Evolutionary conservation across 2,329 filamentous ascomycete genomes (phyloP).

Genomic region (Botrytis porri): DNA sequence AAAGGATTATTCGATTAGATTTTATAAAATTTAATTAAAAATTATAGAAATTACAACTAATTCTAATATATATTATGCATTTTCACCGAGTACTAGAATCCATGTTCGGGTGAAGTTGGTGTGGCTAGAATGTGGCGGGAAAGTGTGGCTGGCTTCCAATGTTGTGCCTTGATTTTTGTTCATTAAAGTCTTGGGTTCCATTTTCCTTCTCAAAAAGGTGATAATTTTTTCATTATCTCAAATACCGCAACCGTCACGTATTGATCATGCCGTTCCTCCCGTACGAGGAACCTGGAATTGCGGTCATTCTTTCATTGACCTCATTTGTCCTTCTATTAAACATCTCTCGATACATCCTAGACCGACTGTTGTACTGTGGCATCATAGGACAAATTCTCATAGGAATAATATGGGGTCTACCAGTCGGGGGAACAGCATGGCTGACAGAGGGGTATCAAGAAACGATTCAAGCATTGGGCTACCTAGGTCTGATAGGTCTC

Average conservation of each 20-base stretch:
- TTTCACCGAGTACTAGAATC: too few relatives aligned
- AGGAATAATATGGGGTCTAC: constrained; percentile 67
- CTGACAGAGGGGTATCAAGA: constrained; percentile 52
- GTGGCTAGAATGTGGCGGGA: background rate
- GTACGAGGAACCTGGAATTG: constrained; percentile 62
- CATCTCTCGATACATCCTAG: constrained; percentile 52
- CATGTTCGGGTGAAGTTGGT: too few relatives aligned
- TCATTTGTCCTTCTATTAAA: constrained; percentile 65
- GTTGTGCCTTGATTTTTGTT: background rate
- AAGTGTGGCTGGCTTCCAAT: background rate
- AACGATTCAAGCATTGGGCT: constrained; percentile 63
- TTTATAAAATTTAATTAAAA: too few relatives aligned
- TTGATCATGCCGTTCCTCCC: constrained; percentile 40
- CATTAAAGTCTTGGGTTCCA: background rate
- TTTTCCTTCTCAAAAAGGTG: too few relatives aligned
- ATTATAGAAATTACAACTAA: too few relatives aligned
- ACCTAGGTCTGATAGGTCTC: constrained; percentile 68
- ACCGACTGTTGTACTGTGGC: constrained; percentile 64
- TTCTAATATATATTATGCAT: too few relatives aligned
- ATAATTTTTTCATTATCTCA: background rate
- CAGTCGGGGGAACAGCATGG: constrained; percentile 60
- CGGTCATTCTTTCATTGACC: constrained; percentile 56
- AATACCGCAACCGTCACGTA: too few relatives aligned
- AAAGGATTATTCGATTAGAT: too few relatives aligned
- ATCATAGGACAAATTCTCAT: constrained; percentile 69